Conservation (phyloP, 2,329 filamentous ascomycete genomes). For the Lithohypha guttulata region DNA sequence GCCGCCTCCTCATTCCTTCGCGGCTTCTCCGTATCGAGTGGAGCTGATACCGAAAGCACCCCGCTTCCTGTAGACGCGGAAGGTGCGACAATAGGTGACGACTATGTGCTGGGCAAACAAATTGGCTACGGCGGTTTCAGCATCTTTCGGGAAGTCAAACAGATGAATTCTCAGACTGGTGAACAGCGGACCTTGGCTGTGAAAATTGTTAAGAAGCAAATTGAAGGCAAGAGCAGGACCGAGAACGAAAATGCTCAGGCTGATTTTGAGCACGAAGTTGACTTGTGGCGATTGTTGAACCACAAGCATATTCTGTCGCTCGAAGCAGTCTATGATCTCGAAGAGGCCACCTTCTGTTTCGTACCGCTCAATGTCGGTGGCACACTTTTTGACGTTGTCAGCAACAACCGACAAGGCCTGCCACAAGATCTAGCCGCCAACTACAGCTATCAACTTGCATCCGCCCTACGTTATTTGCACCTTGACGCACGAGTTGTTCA, state of each 20-base stretch:
- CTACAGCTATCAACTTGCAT: constrained; percentile 53
- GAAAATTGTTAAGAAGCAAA: constrained; percentile 55
- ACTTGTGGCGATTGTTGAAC: constrained; percentile 54
- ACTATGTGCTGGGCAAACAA: constrained; percentile 57
- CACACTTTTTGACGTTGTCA: constrained; percentile 53
- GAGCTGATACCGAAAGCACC: constrained; percentile 27
- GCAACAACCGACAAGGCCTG: constrained; percentile 45
- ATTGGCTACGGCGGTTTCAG: constrained; percentile 58
- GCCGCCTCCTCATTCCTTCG: constrained; percentile 46
- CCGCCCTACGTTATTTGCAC: constrained; percentile 55
- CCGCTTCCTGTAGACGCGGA: constrained; percentile 51
- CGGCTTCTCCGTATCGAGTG: constrained; percentile 39
- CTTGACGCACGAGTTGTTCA: constrained; percentile 57
- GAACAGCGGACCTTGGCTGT: constrained; percentile 47
- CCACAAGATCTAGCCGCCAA: constrained; percentile 43
- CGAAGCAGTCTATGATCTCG: constrained; percentile 54
- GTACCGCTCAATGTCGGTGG: constrained; percentile 54
- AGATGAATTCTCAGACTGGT: constrained; percentile 44
- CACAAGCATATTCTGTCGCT: constrained; percentile 53
- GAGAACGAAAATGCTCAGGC: constrained; percentile 57
- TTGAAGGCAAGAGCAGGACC: constrained; percentile 43
- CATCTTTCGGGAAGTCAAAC: constrained; percentile 55
- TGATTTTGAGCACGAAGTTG: constrained; percentile 58
- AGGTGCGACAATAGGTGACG: constrained; percentile 54
- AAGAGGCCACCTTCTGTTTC: constrained; percentile 59